Evolutionary conservation across 805 yeast genomes (phyloP), one percentile per base, ranked within the genome.

Genomic region (Jamesozyma spencerorum): DNA sequence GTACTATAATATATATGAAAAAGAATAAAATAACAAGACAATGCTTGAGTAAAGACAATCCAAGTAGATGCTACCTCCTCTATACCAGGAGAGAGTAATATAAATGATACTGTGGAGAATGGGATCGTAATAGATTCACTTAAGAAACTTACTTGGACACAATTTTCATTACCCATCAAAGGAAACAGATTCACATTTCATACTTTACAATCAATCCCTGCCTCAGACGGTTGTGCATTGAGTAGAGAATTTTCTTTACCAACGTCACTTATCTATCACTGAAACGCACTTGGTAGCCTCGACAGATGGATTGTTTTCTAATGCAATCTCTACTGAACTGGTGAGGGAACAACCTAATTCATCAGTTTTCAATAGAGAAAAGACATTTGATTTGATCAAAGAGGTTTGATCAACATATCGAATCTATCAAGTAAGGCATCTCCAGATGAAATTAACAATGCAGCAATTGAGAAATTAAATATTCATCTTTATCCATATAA

Each of bases 311-410:
- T 66, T 90, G 18, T 86, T 90, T 54, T 94, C 95, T 18, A 90
- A 90, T 58, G 97, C 95, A 2, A 85, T 90, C 28, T 65, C 74
- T 6, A 69, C 87, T 18, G 81, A 51, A 81, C 92, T 0, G 68
- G 63, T 33, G 56, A 72, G 69, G 61, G 72, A 70, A 76, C 75
- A 45, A 83, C 85, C 54, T 76, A 77, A 15, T 90, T 90, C 69
- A 96, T 95, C 8, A 85, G 94, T 44, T 86, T 90, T 86, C 4
- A 77, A 92, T 2, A 72, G 97, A 44, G 97, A 90, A 57, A 60
- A 78, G 6, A 81, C 94, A 0, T 74, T 74, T 49, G 81, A 79
- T 34, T 72, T 86, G 42, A 67, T 92, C 48, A 77, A 74, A 47
- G 70, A 77, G 4, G 67, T 82, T 11, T 85, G 94, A 94, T 74